phyloP scores from a whole-genome alignment of 2,329 filamentous ascomycete species.

The Trichoderma afroharzianum region DNA sequence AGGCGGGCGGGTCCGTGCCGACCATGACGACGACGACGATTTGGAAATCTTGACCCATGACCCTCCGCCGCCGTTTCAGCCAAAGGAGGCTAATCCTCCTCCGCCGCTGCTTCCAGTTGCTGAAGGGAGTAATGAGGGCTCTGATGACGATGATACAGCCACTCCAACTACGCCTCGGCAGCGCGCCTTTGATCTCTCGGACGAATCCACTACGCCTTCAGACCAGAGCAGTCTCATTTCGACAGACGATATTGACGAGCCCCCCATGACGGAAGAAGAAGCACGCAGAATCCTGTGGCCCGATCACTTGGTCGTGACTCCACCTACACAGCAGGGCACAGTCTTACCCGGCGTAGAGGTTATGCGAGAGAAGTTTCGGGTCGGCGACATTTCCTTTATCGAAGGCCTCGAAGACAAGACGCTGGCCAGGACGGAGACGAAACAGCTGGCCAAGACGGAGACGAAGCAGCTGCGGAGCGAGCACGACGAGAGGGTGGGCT shows the following conservation, averaged over 20 bases:
- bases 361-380: constrained; percentile 39
- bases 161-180: constrained; percentile 19
- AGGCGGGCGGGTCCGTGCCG: neutral
- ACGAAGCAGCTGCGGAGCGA: constrained; percentile 36
- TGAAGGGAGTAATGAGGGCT: neutral
- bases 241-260: constrained; percentile 27
- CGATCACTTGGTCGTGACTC: constrained; percentile 25
- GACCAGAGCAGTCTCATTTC: constrained; percentile 14
- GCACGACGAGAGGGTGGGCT: constrained; percentile 28
- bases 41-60: neutral
- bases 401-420: constrained; percentile 38
- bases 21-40: constrained; percentile 13
- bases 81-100: constrained; percentile 9
- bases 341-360: constrained; percentile 24
- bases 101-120: constrained; percentile 9
- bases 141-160: constrained; percentile 5
- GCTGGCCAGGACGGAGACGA: constrained; percentile 33
- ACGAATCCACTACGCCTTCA: constrained; percentile 21
- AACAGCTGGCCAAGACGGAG: constrained; percentile 32
- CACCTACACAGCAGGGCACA: neutral
- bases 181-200: constrained; percentile 11
- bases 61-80: constrained; percentile 16
- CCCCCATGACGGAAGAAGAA: constrained; percentile 39
- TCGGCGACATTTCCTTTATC: constrained; percentile 32
- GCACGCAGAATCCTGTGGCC: constrained; percentile 40